These are phyloP conservation scores for Lasiosphaeria ovina DNA, from an alignment of 495 filamentous ascomycete genomes.

Conservation along the genomic window DNA sequence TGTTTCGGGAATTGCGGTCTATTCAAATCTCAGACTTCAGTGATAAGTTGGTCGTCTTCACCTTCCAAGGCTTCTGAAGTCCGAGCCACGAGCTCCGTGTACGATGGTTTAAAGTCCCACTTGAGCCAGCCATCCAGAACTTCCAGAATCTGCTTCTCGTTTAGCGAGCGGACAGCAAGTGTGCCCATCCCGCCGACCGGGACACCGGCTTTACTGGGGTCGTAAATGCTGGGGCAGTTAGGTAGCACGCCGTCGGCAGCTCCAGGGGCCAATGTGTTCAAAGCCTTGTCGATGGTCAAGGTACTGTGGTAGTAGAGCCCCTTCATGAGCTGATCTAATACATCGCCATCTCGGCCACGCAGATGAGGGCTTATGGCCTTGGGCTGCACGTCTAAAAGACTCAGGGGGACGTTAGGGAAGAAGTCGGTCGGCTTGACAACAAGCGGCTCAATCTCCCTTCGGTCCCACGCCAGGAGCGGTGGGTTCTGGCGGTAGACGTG, in stretches of 20 bases:
- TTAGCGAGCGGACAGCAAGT: conserved; percentile 43
- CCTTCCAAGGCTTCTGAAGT: neutral
- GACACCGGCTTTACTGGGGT: conserved; percentile 42
- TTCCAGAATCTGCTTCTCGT: conserved; percentile 45
- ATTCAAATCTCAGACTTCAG: neutral
- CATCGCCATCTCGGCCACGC: conserved; percentile 32
- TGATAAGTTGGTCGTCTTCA: neutral
- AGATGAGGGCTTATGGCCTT: conserved; percentile 16
- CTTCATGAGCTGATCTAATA: conserved; percentile 36
- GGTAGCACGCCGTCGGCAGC: conserved; percentile 41
- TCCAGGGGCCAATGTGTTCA: conserved; percentile 38
- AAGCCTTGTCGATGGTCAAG: conserved; percentile 14
- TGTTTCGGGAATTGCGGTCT: neutral
- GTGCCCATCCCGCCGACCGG: conserved; percentile 26
- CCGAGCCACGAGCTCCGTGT: conserved; percentile 37
- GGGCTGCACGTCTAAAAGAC: conserved; percentile 48
- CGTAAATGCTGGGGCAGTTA: conserved; percentile 38
- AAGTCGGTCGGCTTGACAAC: conserved; percentile 52
- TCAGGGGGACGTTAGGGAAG: conserved; percentile 45
- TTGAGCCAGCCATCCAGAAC: conserved; percentile 51
- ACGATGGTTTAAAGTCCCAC: conserved; percentile 58
- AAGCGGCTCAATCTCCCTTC: conserved; percentile 53
- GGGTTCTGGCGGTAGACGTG: conserved; percentile 42
- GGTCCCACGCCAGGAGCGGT: conserved; percentile 60
- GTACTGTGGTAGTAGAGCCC: conserved; percentile 16